Percentiles rank a stretch among this genome's conserved stretches.
These are phyloP conservation scores for Claviceps quebecensis DNA, from an alignment of 2,329 filamentous ascomycete genomes.

Conservation along the genomic window DNA sequence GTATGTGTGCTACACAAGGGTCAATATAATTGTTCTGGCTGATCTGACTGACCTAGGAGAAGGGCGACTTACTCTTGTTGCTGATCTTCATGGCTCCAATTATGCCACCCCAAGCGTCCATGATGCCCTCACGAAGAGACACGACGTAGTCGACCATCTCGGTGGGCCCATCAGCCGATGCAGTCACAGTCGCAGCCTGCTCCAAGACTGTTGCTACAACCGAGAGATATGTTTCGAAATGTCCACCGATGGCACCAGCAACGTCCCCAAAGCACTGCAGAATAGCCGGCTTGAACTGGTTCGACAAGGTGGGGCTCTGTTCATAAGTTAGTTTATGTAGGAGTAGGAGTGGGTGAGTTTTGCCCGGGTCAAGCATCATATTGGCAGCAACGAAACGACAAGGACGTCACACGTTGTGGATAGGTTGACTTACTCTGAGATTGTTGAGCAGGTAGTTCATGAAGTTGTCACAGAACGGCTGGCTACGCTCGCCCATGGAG, in stretches of 20 bases:
- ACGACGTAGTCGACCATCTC: constrained; percentile 97
- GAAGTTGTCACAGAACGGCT: constrained; percentile 91
- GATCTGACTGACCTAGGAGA: too few relatives aligned
- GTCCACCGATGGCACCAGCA: constrained; percentile 78
- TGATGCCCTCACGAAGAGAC: constrained; percentile 89
- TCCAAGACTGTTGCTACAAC: constrained; percentile 90
- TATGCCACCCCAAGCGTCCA: constrained; percentile 97
- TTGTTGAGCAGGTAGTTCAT: constrained; percentile 98
- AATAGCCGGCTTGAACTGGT: constrained; percentile 96
- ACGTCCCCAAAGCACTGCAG: constrained; percentile 97
- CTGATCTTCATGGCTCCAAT: constrained; percentile 85
- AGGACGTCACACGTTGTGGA: too few relatives aligned
- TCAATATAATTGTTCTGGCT: background rate
- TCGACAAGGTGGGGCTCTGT: constrained; percentile 70
- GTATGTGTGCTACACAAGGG: constrained; percentile 40
- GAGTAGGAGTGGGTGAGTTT: too few relatives aligned
- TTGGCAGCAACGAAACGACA: too few relatives aligned
- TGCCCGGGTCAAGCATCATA: too few relatives aligned
- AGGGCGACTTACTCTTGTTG: constrained; percentile 50
- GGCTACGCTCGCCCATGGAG: constrained; percentile 76
- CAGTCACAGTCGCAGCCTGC: constrained; percentile 74
- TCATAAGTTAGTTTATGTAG: background rate
- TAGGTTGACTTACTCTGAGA: constrained; percentile 47
- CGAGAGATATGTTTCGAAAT: constrained; percentile 84
- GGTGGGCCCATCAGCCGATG: constrained; percentile 66